phyloP scores from a whole-genome alignment of 2,329 filamentous ascomycete species.

The Chalaropsis ovoidea region DNA sequence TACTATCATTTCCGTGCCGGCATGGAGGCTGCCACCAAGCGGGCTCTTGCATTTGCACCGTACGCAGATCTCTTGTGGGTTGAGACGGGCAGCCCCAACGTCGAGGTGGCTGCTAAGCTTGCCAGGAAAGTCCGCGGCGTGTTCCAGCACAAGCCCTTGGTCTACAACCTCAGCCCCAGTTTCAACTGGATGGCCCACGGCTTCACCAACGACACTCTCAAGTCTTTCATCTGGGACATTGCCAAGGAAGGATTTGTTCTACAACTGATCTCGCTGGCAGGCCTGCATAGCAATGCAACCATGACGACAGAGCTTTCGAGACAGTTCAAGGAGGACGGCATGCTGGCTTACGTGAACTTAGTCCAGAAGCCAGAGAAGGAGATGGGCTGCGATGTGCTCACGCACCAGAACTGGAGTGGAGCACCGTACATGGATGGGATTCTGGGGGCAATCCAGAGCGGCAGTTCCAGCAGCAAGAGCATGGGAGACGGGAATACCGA shows the following conservation, averaged over 20 bases:
- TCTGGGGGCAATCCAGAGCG: conserved; percentile 79
- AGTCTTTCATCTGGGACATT: conserved; percentile 93
- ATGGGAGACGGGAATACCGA: conserved; percentile 96
- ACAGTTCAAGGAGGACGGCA: conserved; percentile 79
- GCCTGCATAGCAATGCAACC: conserved; percentile 55
- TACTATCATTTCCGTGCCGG: conserved; percentile 85
- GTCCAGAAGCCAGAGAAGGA: conserved; percentile 88
- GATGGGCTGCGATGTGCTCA: conserved; percentile 79
- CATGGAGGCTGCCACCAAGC: conserved; percentile 79
- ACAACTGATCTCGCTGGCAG: conserved; percentile 57
- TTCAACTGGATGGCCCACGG: conserved; percentile 99
- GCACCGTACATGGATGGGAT: conserved; percentile 75
- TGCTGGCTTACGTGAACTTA: conserved; percentile 94
- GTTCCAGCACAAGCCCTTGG: conserved; percentile 73
- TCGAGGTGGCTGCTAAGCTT: conserved; percentile 64
- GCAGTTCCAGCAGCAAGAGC: conserved; percentile 77
- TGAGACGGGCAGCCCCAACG: conserved; percentile 82
- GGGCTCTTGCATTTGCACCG: conserved; percentile 80
- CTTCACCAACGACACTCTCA: conserved; percentile 71
- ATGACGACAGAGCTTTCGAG: conserved; percentile 64
- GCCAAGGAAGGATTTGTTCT: conserved; percentile 73
- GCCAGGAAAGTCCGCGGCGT: conserved; percentile 61
- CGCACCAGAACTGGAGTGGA: conserved; percentile 78
- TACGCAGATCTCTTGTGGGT: conserved; percentile 96
- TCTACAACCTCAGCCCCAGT: conserved; percentile 91